These are phyloP conservation scores for Starmerella gropengiesseri DNA, from an alignment of 805 yeast genomes.

Conservation along the genomic window DNA sequence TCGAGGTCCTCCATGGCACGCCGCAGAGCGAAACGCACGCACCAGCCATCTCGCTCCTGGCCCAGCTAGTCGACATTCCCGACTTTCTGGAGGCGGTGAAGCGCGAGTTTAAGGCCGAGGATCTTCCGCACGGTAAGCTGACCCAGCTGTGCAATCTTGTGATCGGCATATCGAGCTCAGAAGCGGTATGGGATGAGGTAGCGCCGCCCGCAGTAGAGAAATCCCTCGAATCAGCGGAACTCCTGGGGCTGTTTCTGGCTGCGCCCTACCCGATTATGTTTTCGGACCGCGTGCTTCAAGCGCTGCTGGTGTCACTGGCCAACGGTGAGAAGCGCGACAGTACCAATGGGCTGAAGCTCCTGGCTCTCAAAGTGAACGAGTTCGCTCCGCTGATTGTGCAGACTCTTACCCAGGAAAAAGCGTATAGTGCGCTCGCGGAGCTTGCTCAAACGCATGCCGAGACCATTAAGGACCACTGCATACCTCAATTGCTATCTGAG, in stretches of 20 bases:
- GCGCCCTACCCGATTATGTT: constrained; percentile 32
- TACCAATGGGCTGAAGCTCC: constrained; percentile 49
- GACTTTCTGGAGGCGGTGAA: constrained; percentile 32
- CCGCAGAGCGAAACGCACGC: constrained; percentile 34
- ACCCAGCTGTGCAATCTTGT: constrained; percentile 27
- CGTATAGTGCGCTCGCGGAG: constrained; percentile 44
- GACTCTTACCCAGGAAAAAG: constrained; percentile 32
- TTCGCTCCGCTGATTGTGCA: constrained; percentile 19
- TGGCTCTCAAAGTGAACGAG: constrained; percentile 30
- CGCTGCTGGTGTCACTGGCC: constrained; percentile 53
- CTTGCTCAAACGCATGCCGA: constrained; percentile 34
- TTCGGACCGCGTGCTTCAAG: constrained; percentile 58
- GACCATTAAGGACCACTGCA: constrained; percentile 40
- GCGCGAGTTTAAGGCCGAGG: constrained; percentile 26
- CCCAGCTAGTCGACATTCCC: constrained; percentile 15
- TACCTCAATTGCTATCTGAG: constrained; percentile 42
- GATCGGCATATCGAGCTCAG: constrained; percentile 6
- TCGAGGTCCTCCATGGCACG: constrained; percentile 78
- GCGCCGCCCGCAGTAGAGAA: constrained; percentile 39
- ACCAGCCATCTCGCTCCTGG: constrained; percentile 23
- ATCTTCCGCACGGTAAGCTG: constrained; percentile 41
- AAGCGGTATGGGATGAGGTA: constrained; percentile 22
- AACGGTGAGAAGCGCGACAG: constrained; percentile 61
- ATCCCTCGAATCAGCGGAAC: background rate
- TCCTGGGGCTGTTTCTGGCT: constrained; percentile 9